Evolutionary conservation across 164 flowering plant genomes (phyloP).

Genomic region (Tetracentron sinense): DNA sequence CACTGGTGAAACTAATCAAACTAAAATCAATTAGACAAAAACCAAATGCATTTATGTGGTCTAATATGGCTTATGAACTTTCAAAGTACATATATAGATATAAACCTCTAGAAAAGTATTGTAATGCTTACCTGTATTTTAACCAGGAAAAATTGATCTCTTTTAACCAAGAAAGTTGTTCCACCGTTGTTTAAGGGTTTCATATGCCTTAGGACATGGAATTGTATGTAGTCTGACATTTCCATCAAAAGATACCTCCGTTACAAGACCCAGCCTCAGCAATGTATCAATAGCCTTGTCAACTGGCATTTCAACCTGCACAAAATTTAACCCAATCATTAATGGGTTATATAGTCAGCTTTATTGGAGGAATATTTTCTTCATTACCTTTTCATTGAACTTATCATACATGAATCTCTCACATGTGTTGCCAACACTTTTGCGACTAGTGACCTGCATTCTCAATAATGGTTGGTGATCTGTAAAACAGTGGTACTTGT

Average conservation of each 20-base stretch:
- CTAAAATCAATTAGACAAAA: not conserved
- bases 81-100: not conserved
- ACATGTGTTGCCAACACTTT: conserved; percentile 52
- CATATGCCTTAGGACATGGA: conserved; percentile 52
- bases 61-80: not conserved
- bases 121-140: conserved; percentile 5
- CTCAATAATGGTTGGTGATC: not conserved
- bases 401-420: conserved; percentile 67
- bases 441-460: conserved; percentile 39
- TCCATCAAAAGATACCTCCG: conserved; percentile 39
- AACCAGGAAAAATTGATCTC: not conserved
- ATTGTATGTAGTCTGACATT: conserved; percentile 42
- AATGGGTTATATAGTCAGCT: not conserved
- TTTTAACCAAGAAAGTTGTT: conserved; percentile 40
- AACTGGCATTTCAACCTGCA: conserved; percentile 89
- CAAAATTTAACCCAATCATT: not conserved
- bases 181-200: conserved; percentile 67
- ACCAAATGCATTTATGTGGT: not conserved
- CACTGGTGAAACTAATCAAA: too few relatives aligned
- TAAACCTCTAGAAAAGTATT: not conserved
- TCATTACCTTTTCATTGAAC: conserved; percentile 61
- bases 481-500: not conserved
- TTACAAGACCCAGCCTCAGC: conserved; percentile 65
- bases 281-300: conserved; percentile 65
- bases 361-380: not conserved